These are phyloP conservation scores for Pyrenophora tritici-repentis DNA, from an alignment of 2,329 filamentous ascomycete species.

Conservation along the genomic window DNA sequence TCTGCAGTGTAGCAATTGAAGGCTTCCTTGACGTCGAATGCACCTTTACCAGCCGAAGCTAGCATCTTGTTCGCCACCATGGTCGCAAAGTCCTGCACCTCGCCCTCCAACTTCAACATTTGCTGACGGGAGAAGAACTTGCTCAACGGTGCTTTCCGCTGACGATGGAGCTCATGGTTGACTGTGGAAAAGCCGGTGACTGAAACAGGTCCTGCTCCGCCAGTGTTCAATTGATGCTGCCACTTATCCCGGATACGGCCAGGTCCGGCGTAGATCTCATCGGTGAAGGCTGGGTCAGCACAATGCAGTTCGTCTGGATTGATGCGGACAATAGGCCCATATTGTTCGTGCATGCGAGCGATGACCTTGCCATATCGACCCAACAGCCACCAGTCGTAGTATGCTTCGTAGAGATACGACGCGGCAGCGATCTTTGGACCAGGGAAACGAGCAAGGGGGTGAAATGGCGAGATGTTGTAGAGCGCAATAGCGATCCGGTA, in stretches of 20 bases:
- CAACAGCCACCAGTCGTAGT: constrained; percentile 33
- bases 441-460: constrained; percentile 32
- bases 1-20: constrained; percentile 37
- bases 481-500: constrained; percentile 24
- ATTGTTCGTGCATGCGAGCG: constrained; percentile 41
- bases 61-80: constrained; percentile 26
- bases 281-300: constrained; percentile 39
- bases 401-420: constrained; percentile 36
- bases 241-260: constrained; percentile 29
- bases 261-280: constrained; percentile 40
- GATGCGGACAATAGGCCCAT: constrained; percentile 37
- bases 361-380: constrained; percentile 45
- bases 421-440: constrained; percentile 38
- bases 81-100: constrained; percentile 25
- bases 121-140: constrained; percentile 46
- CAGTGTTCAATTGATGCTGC: constrained; percentile 33
- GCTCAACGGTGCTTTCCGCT: constrained; percentile 37
- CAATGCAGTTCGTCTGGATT: constrained; percentile 43
- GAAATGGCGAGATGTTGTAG: constrained; percentile 33
- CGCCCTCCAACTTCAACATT: constrained; percentile 33
- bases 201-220: constrained; percentile 30
- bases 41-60: constrained; percentile 24
- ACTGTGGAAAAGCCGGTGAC: constrained; percentile 35
- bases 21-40: constrained; percentile 34
- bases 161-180: constrained; percentile 41